Base-by-base conservation (phyloP, 1,284 basidiomycete genomes). In the Phlebopus sp. region DNA sequence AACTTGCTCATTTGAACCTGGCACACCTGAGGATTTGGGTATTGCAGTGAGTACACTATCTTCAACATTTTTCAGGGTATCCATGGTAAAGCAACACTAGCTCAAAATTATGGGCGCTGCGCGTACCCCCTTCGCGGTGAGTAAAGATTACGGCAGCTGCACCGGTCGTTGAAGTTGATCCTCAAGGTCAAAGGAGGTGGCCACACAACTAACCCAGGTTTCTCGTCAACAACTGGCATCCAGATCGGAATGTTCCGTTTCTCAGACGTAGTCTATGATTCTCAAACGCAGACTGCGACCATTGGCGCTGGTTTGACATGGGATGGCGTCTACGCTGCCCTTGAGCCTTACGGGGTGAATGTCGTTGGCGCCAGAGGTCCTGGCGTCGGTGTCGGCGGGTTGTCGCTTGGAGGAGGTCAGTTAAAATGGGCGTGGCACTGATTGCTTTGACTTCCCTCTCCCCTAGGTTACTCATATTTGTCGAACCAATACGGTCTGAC, bases 401-500 rank as follows among this genome's bases (percentile, higher is more conserved):
- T 29, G 9, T 23, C 19, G 5, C 37, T 38, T 17, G 37, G 37
- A 10, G 37, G 37, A 38, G 37, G 37, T 38, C 3, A 14, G 14
- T n/a, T n/a, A n/a, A n/a, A n/a, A n/a, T n/a, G n/a, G n/a, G n/a
- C n/a, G n/a, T n/a, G n/a, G n/a, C n/a, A n/a, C n/a, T 21, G 13
- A 7, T 18, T 14, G 2, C 9, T 13, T 18, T n/a, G 11, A 18
- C 23, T 46, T 2, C 10, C 27, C 19, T 38, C 30, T 25, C n/a
- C 21, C 21, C 21, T 19, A 75, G 76, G 76, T 2, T 78, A 76
- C 49, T 78, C 76, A 1, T 78, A 69, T 69, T 63, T 69, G 53
- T 72, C 72, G 1, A 78, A 76, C 52, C 74, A 79, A 49, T 64
- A 68, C 51, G 76, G 77, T 4, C 51, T 80, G 45, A 71, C 74